phyloP scores from a whole-genome alignment of 108 stramenopile species.

The Cyclostephanos tholiformis region DNA sequence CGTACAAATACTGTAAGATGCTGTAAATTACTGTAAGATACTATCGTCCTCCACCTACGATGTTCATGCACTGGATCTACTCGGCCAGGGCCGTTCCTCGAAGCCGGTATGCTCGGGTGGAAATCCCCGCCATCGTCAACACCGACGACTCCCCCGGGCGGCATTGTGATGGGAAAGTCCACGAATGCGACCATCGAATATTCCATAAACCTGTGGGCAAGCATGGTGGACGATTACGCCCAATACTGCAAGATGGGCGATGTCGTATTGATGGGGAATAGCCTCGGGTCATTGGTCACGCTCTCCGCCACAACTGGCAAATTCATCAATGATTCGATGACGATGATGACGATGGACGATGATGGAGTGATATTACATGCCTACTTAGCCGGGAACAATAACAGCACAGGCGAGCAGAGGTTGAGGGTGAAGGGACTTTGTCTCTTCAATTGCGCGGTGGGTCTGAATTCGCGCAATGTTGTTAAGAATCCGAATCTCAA shows the following conservation, averaged over 20 bases:
- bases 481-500: conserved; percentile 45
- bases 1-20: too few relatives aligned
- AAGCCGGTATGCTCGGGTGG: conserved; percentile 37
- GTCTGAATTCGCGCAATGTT: conserved; percentile 64
- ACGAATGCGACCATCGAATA: conserved; percentile 40
- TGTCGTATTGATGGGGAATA: conserved; percentile 67
- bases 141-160: not conserved
- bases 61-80: conserved; percentile 64
- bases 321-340: conserved; percentile 28
- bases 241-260: conserved; percentile 32
- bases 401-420: not conserved
- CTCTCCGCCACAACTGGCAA: conserved; percentile 67
- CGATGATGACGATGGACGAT: not conserved
- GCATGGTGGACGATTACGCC: conserved; percentile 66
- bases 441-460: conserved; percentile 69
- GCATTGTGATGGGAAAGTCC: conserved; percentile 9
- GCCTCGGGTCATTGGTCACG: conserved; percentile 62
- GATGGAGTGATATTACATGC: conserved; percentile 5
- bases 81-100: conserved; percentile 65
- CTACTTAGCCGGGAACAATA: conserved; percentile 27
- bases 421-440: conserved; percentile 52
- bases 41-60: too few relatives aligned
- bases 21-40: too few relatives aligned
- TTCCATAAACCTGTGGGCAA: conserved; percentile 70
- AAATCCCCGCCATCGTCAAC: not conserved